Percentiles rank a stretch among this genome's conserved stretches.
These are phyloP conservation scores for Allantophomopsis cytisporea DNA, from an alignment of 2,329 filamentous ascomycete genomes.

Conservation along the genomic window DNA sequence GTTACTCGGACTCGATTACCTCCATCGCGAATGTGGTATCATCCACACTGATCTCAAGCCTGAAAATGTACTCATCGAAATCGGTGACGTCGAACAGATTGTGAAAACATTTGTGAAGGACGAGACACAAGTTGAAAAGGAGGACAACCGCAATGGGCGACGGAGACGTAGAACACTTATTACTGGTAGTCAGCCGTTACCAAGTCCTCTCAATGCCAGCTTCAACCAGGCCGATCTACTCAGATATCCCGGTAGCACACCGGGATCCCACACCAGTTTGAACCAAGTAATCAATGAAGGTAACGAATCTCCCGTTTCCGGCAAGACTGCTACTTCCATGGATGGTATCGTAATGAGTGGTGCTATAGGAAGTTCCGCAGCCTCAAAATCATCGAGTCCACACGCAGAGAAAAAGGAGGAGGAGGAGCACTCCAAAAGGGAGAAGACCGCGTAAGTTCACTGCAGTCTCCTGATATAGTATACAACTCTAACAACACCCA, in stretches of 20 bases:
- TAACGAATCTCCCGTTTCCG: slow-evolving; percentile 32
- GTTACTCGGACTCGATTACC: slow-evolving; percentile 84
- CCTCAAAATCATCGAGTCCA: slow-evolving; percentile 26
- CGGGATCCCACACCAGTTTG: slow-evolving; percentile 59
- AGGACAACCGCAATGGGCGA: slow-evolving; percentile 84
- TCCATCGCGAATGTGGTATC: slow-evolving; percentile 96
- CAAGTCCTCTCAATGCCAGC: slow-evolving; percentile 83
- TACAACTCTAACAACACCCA: slow-evolving; percentile 19
- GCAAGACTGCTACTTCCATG: slow-evolving; percentile 21
- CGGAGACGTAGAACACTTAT: slow-evolving; percentile 85
- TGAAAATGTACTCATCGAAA: slow-evolving; percentile 97
- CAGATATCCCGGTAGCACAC: slow-evolving; percentile 38
- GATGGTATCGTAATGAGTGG: slow-evolving; percentile 37
- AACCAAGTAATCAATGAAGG: slow-evolving; percentile 76
- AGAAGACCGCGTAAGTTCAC: slow-evolving; percentile 81
- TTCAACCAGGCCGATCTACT: slow-evolving; percentile 69
- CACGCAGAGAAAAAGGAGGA: slow-evolving; percentile 33
- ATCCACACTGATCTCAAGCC: slow-evolving; percentile 97
- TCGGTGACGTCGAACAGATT: slow-evolving; percentile 96
- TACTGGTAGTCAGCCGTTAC: slow-evolving; percentile 90
- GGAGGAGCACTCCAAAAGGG: slow-evolving; percentile 67
- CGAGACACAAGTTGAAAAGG: slow-evolving; percentile 55
- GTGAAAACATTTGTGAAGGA: slow-evolving; percentile 92
- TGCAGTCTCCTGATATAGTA: background rate
- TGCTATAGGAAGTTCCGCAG: slow-evolving; percentile 27